Percentiles rank a stretch among this genome's conserved stretches.
These are phyloP conservation scores for Irpex lacteus DNA, from an alignment of 1,284 basidiomycete species.

Conservation along the genomic window DNA sequence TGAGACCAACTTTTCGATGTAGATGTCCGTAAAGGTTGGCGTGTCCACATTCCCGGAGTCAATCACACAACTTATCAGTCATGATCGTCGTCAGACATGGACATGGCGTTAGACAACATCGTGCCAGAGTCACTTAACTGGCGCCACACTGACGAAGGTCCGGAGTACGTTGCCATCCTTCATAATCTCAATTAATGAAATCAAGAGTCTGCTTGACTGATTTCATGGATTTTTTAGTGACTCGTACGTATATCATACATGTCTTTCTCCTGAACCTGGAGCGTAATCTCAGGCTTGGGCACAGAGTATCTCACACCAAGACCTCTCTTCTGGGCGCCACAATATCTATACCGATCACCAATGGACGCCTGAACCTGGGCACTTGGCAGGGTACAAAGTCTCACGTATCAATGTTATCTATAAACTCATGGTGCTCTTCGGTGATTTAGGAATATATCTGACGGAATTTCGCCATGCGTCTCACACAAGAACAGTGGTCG, in stretches of 20 bases:
- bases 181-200: no score
- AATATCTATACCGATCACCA: conserved; percentile 83
- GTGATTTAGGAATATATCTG: conserved; percentile 67
- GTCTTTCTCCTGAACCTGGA: no score
- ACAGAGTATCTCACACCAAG: conserved; percentile 88
- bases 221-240: conserved; percentile 42
- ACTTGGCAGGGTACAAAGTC: conserved; percentile 79
- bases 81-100: conserved; percentile 58
- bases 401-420: not conserved
- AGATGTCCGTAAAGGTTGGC: conserved; percentile 60
- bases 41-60: not conserved
- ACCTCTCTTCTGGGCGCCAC: conserved; percentile 80
- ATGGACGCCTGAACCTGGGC: conserved; percentile 79
- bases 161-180: conserved; percentile 56
- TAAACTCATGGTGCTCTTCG: not conserved
- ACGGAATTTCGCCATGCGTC: conserved; percentile 74
- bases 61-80: not conserved
- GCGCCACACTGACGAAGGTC: conserved; percentile 89
- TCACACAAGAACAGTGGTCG: conserved; percentile 71
- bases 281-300: no score
- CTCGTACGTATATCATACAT: conserved; percentile 50
- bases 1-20: conserved; percentile 4
- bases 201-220: no score
- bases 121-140: conserved; percentile 88
- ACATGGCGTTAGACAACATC: conserved; percentile 82